Percentiles rank a stretch among this genome's conserved stretches.
phyloP scores from a whole-genome alignment of 441 rosid species.

The Melastoma candidum region DNA sequence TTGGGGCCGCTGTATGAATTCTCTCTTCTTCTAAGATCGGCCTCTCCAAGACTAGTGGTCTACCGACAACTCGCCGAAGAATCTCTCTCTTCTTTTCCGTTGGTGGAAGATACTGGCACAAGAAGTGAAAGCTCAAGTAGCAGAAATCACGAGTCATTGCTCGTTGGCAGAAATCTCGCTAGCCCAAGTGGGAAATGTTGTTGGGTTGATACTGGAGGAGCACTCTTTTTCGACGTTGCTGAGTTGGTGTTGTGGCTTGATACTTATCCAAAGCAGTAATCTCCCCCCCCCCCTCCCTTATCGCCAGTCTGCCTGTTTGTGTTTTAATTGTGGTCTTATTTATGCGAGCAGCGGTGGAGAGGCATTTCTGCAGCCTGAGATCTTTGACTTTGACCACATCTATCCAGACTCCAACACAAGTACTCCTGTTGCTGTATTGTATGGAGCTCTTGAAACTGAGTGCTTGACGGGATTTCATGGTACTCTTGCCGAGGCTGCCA shows the following conservation, averaged over 20 bases:
- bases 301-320: slow-evolving; percentile 2
- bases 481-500: slow-evolving; percentile 61
- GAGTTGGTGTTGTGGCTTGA: slow-evolving; percentile 65
- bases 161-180: slow-evolving; percentile 44
- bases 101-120: slow-evolving; percentile 42
- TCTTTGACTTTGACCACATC: slow-evolving; percentile 88
- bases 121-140: slow-evolving; percentile 20
- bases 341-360: slow-evolving; percentile 45
- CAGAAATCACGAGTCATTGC: slow-evolving; percentile 37
- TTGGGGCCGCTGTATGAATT: slow-evolving; percentile 73
- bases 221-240: slow-evolving; percentile 60
- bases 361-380: slow-evolving; percentile 72
- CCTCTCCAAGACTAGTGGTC: slow-evolving; percentile 88
- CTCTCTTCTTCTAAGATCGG: slow-evolving; percentile 82
- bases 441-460: slow-evolving; percentile 90
- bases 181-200: slow-evolving; percentile 73
- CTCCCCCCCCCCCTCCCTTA: slow-evolving; percentile 13
- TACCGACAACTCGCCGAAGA: slow-evolving; percentile 90
- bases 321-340: slow-evolving; percentile 9
- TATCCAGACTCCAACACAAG: slow-evolving; percentile 54
- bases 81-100: slow-evolving; percentile 90
- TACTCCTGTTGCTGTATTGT: slow-evolving; percentile 68
- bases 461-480: slow-evolving; percentile 81
- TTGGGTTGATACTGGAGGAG: slow-evolving; percentile 90
- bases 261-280: slow-evolving; percentile 41